Evolutionary conservation across 805 yeast genomes (phyloP).

Genomic region (Barnettozyma populi): DNA sequence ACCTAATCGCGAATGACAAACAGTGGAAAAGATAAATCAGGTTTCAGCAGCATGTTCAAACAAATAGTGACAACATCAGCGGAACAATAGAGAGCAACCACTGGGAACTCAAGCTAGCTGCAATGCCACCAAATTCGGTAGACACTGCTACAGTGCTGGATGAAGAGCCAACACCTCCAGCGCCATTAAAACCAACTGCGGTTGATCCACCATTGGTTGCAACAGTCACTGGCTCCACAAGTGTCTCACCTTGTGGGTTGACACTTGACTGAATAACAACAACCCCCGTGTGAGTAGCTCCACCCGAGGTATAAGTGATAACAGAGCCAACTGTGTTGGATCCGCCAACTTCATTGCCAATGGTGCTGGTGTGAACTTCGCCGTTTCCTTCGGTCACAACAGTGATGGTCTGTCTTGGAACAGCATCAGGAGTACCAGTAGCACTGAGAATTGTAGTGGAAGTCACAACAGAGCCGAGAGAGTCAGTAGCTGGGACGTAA

Average conservation of each 20-base stretch:
- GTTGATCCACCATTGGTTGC: not conserved
- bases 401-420: not conserved
- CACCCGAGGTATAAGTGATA: not conserved
- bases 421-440: not conserved
- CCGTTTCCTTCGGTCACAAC: not conserved
- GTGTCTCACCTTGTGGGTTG: not conserved
- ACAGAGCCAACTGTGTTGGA: not conserved
- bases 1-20: no score
- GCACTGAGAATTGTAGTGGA: not conserved
- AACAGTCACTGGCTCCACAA: not conserved
- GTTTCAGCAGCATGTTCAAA: not conserved
- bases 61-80: not conserved
- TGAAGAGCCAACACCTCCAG: slow-evolving; percentile 1
- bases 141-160: not conserved
- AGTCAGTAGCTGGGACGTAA: slow-evolving; percentile 4
- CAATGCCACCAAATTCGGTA: not conserved
- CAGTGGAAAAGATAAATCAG: no score
- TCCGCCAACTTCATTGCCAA: not conserved
- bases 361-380: not conserved
- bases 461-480: not conserved
- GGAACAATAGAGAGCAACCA: not conserved
- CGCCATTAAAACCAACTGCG: not conserved
- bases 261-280: not conserved
- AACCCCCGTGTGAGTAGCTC: not conserved
- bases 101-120: not conserved